Conservation (phyloP, 306 rosid species). For the Prunus persica region Prunus_persica_NCBIv2 NC_034010.1:16192501-16193000, state of each 20-base stretch:
- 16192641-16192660: conserved; percentile 56
- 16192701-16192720: conserved; percentile 91
- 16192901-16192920: conserved; percentile 90
- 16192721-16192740: conserved; percentile 63
- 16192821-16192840: conserved; percentile 47
- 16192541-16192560: conserved; percentile 67
- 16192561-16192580: conserved; percentile 82
- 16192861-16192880: conserved; percentile 78
- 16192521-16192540: conserved; percentile 57
- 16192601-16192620: conserved; percentile 82
- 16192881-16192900: conserved; percentile 70
- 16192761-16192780: conserved; percentile 32
- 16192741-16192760: conserved; percentile 43
- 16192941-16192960: conserved; percentile 43
- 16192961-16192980: conserved; percentile 43
- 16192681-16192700: conserved; percentile 93
- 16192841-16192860: conserved; percentile 54
- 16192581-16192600: conserved; percentile 62
- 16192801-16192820: conserved; percentile 39
- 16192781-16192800: conserved; percentile 29
- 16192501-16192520: conserved; percentile 42
- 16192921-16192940: conserved; percentile 49
- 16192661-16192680: conserved; percentile 89
- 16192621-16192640: conserved; percentile 83
- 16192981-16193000: conserved; percentile 64